Evolutionary conservation across 768 basidiomycete genomes (phyloP), one percentile per base, ranked within the genome.

Genomic region (Strobilomyces confusus): DNA sequence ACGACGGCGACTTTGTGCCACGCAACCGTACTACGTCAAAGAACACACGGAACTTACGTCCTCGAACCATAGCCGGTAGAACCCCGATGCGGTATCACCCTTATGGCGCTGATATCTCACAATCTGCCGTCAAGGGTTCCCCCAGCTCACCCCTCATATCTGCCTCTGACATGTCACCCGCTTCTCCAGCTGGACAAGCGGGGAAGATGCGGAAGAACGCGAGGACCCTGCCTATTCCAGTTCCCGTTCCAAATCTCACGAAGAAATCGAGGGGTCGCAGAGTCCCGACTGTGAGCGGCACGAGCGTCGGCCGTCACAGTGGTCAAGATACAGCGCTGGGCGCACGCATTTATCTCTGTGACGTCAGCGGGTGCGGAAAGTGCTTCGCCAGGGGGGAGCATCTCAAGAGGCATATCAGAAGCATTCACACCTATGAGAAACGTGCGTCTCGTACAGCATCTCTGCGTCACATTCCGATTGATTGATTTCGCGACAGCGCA

Each of bases 401-500:
- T 68, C 72, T 95, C 58, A 94, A 94, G 77, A 76, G 93, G 57
- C 92, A 95, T 68, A 80, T 94, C 37, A 73, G 90, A 60, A 87
- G 86, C 63, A 92, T 95, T 49, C 92, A 95, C 71, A 93, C 92
- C 22, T 81, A 93, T 69, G 92, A 94, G 68, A 93, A 92, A 75
- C 92, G 92, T 94, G 65, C 70, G 90, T 60, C 44, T 42, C 25
- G 37, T 36, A 17, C 44, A 14, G 17, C 54, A 41, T 29, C 15
- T 22, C 4, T 19, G 43, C 36, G 56, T 43, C 53, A 60, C 57
- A 47, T 36, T 46, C 2, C 37, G 32, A n/a, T 50, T 53, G 29
- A 60, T 59, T 33, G 47, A 56, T 2, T 23, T 40, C 23, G 49
- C 42, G 51, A 29, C 65, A 93, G 92, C 92, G 52, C 87, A 87